Conservation (phyloP, 768 basidiomycete species). For the Chlorophyllum brunneum region DNA sequence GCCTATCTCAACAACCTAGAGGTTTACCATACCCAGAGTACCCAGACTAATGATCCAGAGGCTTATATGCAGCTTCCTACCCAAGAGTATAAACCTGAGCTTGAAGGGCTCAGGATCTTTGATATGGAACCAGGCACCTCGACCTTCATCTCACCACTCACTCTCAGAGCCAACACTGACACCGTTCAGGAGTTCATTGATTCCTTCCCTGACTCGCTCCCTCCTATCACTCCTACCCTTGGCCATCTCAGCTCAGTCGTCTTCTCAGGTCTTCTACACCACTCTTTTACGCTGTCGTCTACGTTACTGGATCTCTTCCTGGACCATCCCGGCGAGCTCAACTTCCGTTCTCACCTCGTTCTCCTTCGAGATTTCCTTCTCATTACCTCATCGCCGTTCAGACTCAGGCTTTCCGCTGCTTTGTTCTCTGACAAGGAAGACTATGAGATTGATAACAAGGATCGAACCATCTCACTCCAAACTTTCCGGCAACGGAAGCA, state of each 20-base stretch:
- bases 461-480: conserved; percentile 31
- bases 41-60: not conserved
- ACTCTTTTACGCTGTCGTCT: conserved; percentile 60
- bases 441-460: conserved; percentile 31
- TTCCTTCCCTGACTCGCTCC: conserved; percentile 55
- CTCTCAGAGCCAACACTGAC: conserved; percentile 22
- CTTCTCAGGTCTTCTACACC: conserved; percentile 55
- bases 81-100: conserved; percentile 27
- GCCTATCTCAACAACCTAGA: conserved; percentile 32
- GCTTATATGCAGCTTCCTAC: not conserved
- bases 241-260: conserved; percentile 58
- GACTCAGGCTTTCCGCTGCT: conserved; percentile 60
- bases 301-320: conserved; percentile 69
- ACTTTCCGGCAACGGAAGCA: conserved; percentile 31
- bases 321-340: conserved; percentile 56
- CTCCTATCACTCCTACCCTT: conserved; percentile 62
- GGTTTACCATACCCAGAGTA: not conserved
- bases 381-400: conserved; percentile 70
- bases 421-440: conserved; percentile 75
- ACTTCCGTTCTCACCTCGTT: conserved; percentile 61
- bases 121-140: conserved; percentile 62
- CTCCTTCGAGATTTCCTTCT: conserved; percentile 76
- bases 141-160: conserved; percentile 21
- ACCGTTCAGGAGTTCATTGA: conserved; percentile 46
- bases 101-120: conserved; percentile 51